Conservation (phyloP, 2,329 filamentous ascomycete species). For the Amauroascus verrucosus region DNA sequence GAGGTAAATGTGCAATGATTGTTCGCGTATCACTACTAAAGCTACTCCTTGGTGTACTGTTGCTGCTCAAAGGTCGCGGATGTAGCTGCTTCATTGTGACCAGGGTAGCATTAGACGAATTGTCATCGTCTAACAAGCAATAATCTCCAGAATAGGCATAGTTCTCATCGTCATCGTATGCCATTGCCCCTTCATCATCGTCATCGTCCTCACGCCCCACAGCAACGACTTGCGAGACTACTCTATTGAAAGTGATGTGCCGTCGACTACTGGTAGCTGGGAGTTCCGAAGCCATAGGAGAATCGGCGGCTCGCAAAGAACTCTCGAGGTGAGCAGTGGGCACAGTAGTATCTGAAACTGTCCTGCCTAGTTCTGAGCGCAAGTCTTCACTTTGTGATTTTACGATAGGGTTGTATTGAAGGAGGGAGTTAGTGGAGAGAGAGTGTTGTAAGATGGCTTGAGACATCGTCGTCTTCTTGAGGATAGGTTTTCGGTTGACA, state of each 20-base stretch:
- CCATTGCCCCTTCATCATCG: conserved; percentile 31
- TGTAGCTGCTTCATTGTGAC: conserved; percentile 69
- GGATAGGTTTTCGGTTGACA: conserved; percentile 71
- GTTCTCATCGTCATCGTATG: conserved; percentile 30
- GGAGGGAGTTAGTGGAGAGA: conserved; percentile 72
- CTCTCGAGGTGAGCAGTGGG: conserved; percentile 60
- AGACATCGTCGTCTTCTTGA: conserved; percentile 95
- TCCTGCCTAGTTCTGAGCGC: conserved; percentile 40
- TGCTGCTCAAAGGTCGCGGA: conserved; percentile 39
- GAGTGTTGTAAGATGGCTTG: conserved; percentile 89
- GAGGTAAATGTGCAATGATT: conserved; percentile 69
- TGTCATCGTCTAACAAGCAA: conserved; percentile 39
- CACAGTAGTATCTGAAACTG: conserved; percentile 48
- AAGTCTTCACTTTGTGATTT: conserved; percentile 57
- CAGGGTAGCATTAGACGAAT: conserved; percentile 63
- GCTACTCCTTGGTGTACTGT: conserved; percentile 47
- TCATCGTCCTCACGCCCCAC: conserved; percentile 53
- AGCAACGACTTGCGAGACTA: conserved; percentile 91
- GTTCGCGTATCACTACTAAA: conserved; percentile 62
- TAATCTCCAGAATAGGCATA: conserved; percentile 35
- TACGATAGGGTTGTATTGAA: conserved; percentile 78
- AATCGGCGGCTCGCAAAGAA: conserved; percentile 25
- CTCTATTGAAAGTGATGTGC: conserved; percentile 94
- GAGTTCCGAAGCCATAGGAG: conserved; percentile 57
- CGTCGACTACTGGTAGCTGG: conserved; percentile 56